Conservation (phyloP, 2,329 filamentous ascomycete species). For the Colletotrichum sidae region DNA sequence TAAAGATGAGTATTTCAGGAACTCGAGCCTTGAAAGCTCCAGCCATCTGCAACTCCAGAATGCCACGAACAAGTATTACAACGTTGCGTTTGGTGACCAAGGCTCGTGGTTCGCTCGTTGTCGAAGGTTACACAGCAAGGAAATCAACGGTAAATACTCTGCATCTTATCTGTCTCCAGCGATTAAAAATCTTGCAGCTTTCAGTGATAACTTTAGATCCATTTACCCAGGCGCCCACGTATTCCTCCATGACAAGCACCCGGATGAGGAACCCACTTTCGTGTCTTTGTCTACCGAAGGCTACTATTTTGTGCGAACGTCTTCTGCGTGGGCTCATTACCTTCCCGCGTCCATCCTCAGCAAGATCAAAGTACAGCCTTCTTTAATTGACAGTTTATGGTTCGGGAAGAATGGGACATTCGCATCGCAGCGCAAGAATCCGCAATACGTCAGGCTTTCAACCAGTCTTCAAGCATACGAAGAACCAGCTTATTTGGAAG, state of each 20-base stretch:
- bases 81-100: background rate
- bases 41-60: background rate
- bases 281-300: background rate
- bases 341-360: background rate
- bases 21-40: background rate
- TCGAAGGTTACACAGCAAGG: accelerated
- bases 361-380: background rate
- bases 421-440: background rate
- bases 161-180: background rate
- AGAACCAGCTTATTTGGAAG: background rate
- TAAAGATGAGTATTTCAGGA: background rate
- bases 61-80: background rate
- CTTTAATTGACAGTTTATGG: background rate
- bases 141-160: background rate
- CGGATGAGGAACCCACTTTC: background rate
- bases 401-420: background rate
- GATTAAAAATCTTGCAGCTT: background rate
- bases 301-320: background rate
- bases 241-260: background rate
- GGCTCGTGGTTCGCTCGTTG: background rate
- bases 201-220: background rate
- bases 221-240: background rate
- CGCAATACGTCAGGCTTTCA: background rate
- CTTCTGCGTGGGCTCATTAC: background rate
- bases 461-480: background rate